phyloP scores from a whole-genome alignment of 345 rosid species.

The Aurinia saxatilis region DNA sequence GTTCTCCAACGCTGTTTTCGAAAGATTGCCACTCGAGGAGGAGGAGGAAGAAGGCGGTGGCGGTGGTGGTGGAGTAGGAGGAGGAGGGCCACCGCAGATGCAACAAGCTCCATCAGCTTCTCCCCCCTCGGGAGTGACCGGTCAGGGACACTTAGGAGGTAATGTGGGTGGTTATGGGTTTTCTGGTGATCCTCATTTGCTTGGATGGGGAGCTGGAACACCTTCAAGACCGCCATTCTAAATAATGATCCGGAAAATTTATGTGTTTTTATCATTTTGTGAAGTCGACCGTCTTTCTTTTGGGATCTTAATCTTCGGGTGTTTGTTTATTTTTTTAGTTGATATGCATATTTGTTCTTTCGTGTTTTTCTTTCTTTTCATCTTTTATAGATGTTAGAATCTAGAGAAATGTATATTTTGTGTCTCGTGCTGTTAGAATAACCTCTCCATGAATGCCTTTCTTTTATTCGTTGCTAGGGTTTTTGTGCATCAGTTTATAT shows the following conservation, averaged over 20 bases:
- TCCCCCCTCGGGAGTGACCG: constrained; percentile 55
- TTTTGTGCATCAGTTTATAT: constrained; percentile 2
- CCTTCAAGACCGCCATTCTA: constrained; percentile 50
- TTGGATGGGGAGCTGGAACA: constrained; percentile 59
- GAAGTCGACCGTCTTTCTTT: constrained; percentile 16
- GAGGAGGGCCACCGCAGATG: constrained; percentile 31
- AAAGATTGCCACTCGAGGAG: constrained; percentile 61
- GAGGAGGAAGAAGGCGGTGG: constrained; percentile 30
- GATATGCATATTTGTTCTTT: constrained; percentile 12
- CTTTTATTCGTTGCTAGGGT: constrained; percentile 19
- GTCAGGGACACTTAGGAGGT: constrained; percentile 41
- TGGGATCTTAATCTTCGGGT: constrained; percentile 26
- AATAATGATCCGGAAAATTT: neutral
- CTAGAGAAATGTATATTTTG: constrained; percentile 15
- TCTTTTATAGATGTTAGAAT: neutral
- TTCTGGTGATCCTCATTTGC: constrained; percentile 49
- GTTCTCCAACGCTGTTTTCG: constrained; percentile 66
- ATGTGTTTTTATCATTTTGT: constrained; percentile 22
- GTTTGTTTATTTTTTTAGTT: constrained; percentile 9
- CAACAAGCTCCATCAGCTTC: constrained; percentile 48
- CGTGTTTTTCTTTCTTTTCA: neutral
- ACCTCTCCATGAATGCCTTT: constrained; percentile 11
- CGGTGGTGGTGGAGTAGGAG: constrained; percentile 11
- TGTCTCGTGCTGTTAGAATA: neutral
- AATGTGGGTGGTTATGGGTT: constrained; percentile 45